A percentile compares a stretch with the other conserved stretches of the same genome.
Evolutionary conservation across 2,329 filamentous ascomycete species (phyloP).

Genomic region (Alternaria arbusti): DNA sequence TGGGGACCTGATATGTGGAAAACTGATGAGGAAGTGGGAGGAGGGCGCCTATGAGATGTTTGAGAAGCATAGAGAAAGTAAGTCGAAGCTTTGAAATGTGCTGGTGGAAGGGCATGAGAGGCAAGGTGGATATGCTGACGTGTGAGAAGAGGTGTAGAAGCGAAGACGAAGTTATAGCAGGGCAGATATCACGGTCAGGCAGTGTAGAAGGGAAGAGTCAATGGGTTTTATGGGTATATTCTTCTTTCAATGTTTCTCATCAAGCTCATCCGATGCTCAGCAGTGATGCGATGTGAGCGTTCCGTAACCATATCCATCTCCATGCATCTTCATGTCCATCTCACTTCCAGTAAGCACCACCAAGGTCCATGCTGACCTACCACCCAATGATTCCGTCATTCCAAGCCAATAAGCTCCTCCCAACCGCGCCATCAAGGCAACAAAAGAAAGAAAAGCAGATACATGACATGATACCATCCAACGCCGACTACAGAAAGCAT

Average conservation of each 20-base stretch:
- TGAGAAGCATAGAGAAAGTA: background rate
- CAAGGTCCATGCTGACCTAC: background rate
- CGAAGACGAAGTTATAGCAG: background rate
- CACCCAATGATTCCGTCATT: background rate
- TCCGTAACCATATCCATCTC: background rate
- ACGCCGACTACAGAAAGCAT: background rate
- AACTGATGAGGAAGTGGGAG: conserved; percentile 26
- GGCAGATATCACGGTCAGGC: background rate
- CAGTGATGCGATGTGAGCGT: background rate
- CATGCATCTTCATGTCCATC: background rate
- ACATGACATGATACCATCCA: background rate
- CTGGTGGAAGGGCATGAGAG: background rate
- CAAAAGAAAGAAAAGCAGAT: background rate
- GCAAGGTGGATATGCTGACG: background rate
- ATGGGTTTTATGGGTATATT: background rate
- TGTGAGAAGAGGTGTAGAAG: background rate
- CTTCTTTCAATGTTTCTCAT: background rate
- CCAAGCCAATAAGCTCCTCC: no score
- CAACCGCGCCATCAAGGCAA: background rate
- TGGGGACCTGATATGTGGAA: conserved; percentile 31
- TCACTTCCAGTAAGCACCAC: background rate
- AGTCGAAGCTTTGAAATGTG: background rate
- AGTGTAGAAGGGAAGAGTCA: background rate
- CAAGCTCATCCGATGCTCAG: background rate
- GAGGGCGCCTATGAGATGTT: conserved; percentile 7